Percentiles rank a stretch among this genome's conserved stretches.
These are phyloP conservation scores for Pseudozyma thailandica DNA, from an alignment of 1,284 basidiomycete species.

Conservation along the genomic window DNA sequence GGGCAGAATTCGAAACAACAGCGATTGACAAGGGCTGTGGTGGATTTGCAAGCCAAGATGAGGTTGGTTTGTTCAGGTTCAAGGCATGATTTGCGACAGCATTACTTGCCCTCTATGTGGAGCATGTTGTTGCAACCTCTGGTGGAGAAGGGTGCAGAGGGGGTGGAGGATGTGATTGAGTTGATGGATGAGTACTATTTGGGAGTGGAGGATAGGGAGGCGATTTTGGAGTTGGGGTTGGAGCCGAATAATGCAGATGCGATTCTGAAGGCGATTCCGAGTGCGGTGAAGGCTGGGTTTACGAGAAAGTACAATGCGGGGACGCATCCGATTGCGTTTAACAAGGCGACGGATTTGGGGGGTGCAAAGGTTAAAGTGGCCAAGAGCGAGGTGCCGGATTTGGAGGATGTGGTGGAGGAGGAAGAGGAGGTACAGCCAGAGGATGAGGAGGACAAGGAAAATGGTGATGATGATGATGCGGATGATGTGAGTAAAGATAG, in stretches of 20 bases:
- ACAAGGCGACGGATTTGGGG: conserved; percentile 41
- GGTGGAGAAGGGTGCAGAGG: conserved; percentile 72
- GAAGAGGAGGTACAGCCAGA: conserved; percentile 64
- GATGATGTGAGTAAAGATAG: conserved; percentile 70
- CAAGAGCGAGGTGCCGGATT: conserved; percentile 48
- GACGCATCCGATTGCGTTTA: conserved; percentile 57
- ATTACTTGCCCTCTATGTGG: conserved; percentile 87
- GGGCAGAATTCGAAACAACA: conserved; percentile 94
- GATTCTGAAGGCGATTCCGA: conserved; percentile 83
- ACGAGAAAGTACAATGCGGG: conserved; percentile 76
- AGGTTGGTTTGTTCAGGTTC: conserved; percentile 89
- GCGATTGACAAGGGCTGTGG: conserved; percentile 82
- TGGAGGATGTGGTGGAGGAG: conserved; percentile 66
- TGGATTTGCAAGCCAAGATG: conserved; percentile 94
- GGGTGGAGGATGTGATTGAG: conserved; percentile 82
- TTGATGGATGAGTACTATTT: conserved; percentile 95
- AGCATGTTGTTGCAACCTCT: conserved; percentile 83
- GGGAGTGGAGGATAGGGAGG: conserved; percentile 94
- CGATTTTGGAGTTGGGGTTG: conserved; percentile 89
- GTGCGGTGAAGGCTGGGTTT: conserved; percentile 83
- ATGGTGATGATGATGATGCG: conserved; percentile 57
- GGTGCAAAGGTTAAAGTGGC: conserved; percentile 39
- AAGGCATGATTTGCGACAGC: conserved; percentile 86
- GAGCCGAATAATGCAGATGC: conserved; percentile 76
- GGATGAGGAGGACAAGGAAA: conserved; percentile 33